phyloP scores from a whole-genome alignment of 257 asterid genomes.

The Solanum chilense region DNA sequence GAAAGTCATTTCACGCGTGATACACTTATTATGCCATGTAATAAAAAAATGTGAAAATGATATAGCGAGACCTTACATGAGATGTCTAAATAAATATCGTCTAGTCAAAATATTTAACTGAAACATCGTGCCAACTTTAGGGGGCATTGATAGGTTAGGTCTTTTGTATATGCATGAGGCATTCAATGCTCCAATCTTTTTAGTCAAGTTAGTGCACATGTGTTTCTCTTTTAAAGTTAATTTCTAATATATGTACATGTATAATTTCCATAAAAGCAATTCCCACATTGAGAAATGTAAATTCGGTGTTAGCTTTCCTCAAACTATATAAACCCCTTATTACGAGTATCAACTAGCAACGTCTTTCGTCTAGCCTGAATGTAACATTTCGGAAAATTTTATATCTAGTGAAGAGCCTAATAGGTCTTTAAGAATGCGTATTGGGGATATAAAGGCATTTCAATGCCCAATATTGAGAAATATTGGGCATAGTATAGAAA shows the following conservation, averaged over 20 bases:
- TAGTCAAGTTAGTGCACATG: neutral
- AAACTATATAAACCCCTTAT: neutral
- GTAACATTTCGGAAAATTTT: no score
- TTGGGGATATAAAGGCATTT: no score
- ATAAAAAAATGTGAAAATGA: neutral
- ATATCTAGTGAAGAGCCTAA: no score
- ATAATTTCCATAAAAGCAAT: neutral
- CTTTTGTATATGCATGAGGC: neutral
- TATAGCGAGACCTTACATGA: neutral
- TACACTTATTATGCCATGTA: neutral
- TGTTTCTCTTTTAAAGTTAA: neutral
- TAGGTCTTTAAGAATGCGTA: no score
- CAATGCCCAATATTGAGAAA: no score
- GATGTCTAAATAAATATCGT: no score
- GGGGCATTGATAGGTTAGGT: neutral
- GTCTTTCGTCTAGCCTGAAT: neutral
- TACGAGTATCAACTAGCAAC: neutral
- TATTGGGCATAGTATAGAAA: no score
- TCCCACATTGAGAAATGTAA: neutral
- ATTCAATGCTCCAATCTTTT: neutral
- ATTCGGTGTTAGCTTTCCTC: neutral
- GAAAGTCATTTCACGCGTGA: neutral
- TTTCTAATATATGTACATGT: no score
- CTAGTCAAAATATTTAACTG: neutral
- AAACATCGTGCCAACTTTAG: neutral